Evolutionary conservation across 2,329 filamentous ascomycete genomes (phyloP).

Genomic region (Rutstroemia sp.): DNA sequence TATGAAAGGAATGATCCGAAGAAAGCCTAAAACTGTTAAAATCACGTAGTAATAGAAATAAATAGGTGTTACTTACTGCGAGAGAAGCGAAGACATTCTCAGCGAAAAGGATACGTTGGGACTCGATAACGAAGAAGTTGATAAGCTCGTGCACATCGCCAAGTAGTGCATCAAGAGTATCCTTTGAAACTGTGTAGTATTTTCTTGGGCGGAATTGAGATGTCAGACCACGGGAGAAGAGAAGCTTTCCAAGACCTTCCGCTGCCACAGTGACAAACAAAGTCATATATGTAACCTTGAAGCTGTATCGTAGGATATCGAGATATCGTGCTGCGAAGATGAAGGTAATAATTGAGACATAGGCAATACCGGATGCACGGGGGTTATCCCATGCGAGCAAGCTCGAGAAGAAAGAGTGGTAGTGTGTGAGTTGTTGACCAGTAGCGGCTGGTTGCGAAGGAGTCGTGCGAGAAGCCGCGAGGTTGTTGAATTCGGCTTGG

Average conservation of each 20-base stretch:
- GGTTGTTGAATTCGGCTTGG: constrained; percentile 47
- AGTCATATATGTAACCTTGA: constrained; percentile 59
- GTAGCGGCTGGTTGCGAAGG: constrained; percentile 47
- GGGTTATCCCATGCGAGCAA: constrained; percentile 64
- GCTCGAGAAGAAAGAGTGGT: constrained; percentile 64
- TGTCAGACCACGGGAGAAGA: constrained; percentile 54
- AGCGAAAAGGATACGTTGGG: constrained; percentile 59
- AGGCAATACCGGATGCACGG: constrained; percentile 59
- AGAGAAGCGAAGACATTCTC: constrained; percentile 57
- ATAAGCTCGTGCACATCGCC: constrained; percentile 60
- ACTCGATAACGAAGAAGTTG: constrained; percentile 67
- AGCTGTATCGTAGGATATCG: constrained; percentile 55
- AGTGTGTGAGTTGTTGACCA: constrained; percentile 58
- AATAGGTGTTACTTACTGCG: constrained; percentile 41
- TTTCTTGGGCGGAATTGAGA: constrained; percentile 59
- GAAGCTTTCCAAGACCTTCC: constrained; percentile 52
- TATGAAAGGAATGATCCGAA: constrained; percentile 57
- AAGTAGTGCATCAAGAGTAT: constrained; percentile 52
- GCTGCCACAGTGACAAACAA: constrained; percentile 52
- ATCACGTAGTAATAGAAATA: not conserved
- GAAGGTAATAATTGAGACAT: constrained; percentile 46
- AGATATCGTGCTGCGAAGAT: constrained; percentile 61
- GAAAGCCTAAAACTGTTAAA: constrained; percentile 41
- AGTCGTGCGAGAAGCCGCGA: constrained; percentile 49
- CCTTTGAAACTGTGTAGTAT: constrained; percentile 59